phyloP scores from a whole-genome alignment of 176 grass and related monocot species.

The Triticum aestivum region DNA sequence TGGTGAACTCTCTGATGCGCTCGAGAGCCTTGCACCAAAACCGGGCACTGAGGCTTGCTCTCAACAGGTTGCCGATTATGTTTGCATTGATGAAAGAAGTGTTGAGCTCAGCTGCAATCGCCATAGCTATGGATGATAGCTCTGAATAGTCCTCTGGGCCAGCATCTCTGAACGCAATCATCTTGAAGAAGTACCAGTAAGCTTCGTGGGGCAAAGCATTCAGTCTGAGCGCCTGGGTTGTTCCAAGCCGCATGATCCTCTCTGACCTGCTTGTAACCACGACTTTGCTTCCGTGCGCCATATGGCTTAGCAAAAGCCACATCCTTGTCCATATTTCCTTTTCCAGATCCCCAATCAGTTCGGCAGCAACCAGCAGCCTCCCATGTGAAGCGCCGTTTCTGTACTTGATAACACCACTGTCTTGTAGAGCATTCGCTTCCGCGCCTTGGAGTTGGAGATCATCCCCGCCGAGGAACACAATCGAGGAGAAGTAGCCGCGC shows the following conservation, averaged over 20 bases:
- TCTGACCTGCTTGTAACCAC: constrained; percentile 20
- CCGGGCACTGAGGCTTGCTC: neutral
- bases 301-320: neutral
- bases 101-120: constrained; percentile 20
- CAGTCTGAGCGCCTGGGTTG: neutral
- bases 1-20: neutral
- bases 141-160: neutral
- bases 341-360: neutral
- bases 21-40: neutral
- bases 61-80: neutral
- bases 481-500: constrained; percentile 23
- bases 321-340: neutral
- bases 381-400: neutral
- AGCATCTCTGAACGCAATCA: constrained; percentile 14
- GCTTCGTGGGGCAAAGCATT: neutral
- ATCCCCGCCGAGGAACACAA: neutral
- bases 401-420: neutral
- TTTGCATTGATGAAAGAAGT: constrained; percentile 5
- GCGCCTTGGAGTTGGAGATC: neutral
- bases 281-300: constrained; percentile 10
- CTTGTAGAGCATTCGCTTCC: neutral
- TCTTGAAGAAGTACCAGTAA: constrained; percentile 35
- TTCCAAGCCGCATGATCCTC: neutral
- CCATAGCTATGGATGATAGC: constrained; percentile 17
- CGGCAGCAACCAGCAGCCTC: constrained; percentile 2